Conservation (phyloP, 495 filamentous ascomycete species). For the Aspergillus bertholletiae region DNA sequence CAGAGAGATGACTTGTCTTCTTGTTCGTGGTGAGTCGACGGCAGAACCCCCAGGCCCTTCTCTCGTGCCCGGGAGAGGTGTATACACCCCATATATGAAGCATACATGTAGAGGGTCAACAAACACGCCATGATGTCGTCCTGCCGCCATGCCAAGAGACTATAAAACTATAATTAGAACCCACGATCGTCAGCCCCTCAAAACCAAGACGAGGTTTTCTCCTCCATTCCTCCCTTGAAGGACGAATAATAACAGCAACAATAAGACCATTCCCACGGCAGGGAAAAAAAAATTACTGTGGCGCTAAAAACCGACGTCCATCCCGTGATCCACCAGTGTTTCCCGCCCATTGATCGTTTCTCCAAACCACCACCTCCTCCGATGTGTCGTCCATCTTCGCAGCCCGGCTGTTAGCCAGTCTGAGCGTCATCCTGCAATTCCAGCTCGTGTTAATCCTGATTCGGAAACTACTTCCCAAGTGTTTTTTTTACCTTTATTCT, state of each 20-base stretch:
- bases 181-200: background rate
- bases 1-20: too few relatives aligned
- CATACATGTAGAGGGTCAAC: too few relatives aligned
- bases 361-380: slow-evolving; percentile 1
- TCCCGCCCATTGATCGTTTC: background rate
- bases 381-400: slow-evolving; percentile 7
- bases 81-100: too few relatives aligned
- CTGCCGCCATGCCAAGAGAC: background rate
- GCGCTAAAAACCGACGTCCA: background rate
- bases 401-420: background rate
- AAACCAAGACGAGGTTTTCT: too few relatives aligned
- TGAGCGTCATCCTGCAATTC: background rate
- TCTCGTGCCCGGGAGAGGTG: too few relatives aligned
- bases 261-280: background rate
- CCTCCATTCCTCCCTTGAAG: background rate
- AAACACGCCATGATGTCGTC: background rate
- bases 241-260: background rate
- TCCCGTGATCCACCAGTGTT: slow-evolving; percentile 11
- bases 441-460: slow-evolving; percentile 4
- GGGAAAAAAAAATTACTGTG: background rate
- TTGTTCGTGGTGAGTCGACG: too few relatives aligned
- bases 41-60: too few relatives aligned
- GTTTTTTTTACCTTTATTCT: too few relatives aligned
- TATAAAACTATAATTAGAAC: background rate
- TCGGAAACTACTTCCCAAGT: slow-evolving; percentile 5